Evolutionary conservation across 2,329 filamentous ascomycete species (phyloP).

Genomic region (Pestalotiopsis sp.): DNA sequence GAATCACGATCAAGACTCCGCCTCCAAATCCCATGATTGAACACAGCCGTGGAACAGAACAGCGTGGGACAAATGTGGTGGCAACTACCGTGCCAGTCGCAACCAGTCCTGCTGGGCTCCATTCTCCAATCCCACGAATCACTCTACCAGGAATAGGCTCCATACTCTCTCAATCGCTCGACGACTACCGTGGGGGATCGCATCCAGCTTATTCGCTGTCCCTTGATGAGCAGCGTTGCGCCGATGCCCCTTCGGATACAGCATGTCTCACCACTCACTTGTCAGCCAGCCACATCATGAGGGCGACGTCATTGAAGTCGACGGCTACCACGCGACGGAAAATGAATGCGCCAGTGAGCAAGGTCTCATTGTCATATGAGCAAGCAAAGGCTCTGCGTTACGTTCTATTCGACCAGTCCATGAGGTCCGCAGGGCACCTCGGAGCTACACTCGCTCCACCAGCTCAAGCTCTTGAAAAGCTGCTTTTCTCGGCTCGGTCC

Average conservation of each 20-base stretch:
- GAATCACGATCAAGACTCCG: not conserved
- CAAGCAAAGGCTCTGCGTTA: not conserved
- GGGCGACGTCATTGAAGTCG: not conserved
- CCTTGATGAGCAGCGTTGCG: not conserved
- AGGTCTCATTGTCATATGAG: not conserved
- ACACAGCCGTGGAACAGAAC: not conserved
- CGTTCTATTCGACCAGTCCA: not conserved
- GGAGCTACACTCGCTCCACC: not conserved
- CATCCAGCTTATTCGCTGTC: not conserved
- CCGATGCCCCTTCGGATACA: not conserved
- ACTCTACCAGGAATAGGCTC: conserved; percentile 6
- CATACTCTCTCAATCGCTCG: conserved; percentile 9
- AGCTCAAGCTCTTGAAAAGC: not conserved
- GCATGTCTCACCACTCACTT: not conserved
- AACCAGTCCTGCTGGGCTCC: not conserved
- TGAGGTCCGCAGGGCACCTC: not conserved
- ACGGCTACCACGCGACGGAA: not conserved
- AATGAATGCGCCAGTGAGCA: not conserved
- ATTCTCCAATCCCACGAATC: not conserved
- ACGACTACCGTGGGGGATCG: not conserved
- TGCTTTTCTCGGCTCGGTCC: not conserved
- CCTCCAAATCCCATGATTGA: not conserved
- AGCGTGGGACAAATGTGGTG: not conserved
- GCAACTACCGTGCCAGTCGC: not conserved
- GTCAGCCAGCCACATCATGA: not conserved